phyloP scores from a whole-genome alignment of 108 stramenopile species.

The Nannochloropsis gaditana region DNA sequence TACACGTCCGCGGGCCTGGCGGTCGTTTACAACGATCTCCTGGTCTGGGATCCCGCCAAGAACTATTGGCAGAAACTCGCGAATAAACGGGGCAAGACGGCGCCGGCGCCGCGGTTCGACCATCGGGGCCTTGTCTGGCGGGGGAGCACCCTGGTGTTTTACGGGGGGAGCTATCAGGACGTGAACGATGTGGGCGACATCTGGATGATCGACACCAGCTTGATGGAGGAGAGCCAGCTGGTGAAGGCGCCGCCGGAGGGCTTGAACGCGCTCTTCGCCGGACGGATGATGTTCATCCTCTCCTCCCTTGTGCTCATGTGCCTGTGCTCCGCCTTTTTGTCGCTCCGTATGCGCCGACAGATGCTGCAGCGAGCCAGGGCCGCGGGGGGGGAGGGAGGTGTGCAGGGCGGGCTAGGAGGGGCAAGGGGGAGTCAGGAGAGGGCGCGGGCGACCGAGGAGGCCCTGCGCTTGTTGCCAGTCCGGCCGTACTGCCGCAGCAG shows the following conservation, averaged over 20 bases:
- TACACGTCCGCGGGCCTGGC: neutral
- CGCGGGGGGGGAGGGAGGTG: neutral
- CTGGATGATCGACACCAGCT: neutral
- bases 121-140: neutral
- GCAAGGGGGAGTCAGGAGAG: conserved; percentile 11
- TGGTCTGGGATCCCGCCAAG: neutral
- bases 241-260: neutral
- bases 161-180: neutral
- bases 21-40: neutral
- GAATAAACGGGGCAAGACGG: neutral
- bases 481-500: neutral
- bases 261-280: neutral
- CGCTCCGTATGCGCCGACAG: neutral
- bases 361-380: neutral
- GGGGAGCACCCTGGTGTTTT: neutral
- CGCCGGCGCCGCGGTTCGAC: neutral
- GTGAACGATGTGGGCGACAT: neutral
- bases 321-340: neutral
- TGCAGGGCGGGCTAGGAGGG: neutral
- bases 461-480: neutral
- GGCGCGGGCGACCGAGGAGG: neutral
- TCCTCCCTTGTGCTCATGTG: neutral
- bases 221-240: conserved; percentile 5
- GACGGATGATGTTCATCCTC: conserved; percentile 18
- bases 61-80: neutral